phyloP scores from a whole-genome alignment of 129 eudicot species.

The Pulicaria dysenterica region DNA sequence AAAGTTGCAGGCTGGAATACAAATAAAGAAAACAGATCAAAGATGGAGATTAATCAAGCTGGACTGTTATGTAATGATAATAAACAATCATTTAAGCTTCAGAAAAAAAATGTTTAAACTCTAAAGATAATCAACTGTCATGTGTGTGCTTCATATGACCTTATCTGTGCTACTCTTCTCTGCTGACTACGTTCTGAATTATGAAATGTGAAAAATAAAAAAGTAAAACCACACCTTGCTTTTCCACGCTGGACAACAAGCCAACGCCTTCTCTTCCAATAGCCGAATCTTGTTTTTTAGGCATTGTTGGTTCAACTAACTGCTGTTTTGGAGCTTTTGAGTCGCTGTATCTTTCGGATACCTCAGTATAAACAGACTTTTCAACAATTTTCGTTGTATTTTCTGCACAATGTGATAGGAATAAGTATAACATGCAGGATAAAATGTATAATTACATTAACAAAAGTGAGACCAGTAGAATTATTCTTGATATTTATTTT shows the following conservation, averaged over 20 bases:
- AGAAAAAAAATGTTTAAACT: no score
- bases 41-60: neutral
- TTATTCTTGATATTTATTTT: neutral
- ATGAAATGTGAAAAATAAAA: neutral
- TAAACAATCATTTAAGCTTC: no score
- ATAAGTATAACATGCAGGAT: neutral
- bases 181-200: conserved; percentile 9
- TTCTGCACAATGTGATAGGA: conserved; percentile 39
- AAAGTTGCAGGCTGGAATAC: conserved; percentile 69
- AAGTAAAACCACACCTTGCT: conserved; percentile 38
- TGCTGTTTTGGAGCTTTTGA: conserved; percentile 35
- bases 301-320: conserved; percentile 31
- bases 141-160: neutral
- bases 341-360: conserved; percentile 24
- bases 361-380: conserved; percentile 36
- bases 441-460: conserved; percentile 11
- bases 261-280: conserved; percentile 30
- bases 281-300: conserved; percentile 26
- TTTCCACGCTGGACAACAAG: conserved; percentile 13
- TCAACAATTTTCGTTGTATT: conserved; percentile 25
- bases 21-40: neutral
- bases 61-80: neutral
- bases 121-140: neutral
- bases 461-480: neutral
- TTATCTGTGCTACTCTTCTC: neutral